These are phyloP conservation scores for Aschersonia sp. DNA, from an alignment of 2,329 filamentous ascomycete genomes.

Conservation along the genomic window DNA sequence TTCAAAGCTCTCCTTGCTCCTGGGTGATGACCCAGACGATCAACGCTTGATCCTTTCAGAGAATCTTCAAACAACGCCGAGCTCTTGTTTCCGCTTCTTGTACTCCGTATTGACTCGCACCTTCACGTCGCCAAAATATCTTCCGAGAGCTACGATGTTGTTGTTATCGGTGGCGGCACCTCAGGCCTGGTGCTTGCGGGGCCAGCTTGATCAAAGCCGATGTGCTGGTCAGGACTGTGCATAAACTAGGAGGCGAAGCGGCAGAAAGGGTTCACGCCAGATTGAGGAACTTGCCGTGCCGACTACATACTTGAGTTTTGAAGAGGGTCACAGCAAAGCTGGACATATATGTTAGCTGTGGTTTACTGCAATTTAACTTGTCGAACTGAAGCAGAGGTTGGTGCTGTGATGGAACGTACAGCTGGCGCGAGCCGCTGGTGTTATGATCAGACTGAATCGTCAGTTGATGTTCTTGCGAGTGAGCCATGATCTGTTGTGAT, in stretches of 20 bases:
- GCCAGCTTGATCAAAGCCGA: constrained; percentile 17
- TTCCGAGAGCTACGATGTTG: constrained; percentile 12
- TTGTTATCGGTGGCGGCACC: constrained; percentile 13
- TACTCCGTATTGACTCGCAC: neutral
- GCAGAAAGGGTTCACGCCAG: neutral
- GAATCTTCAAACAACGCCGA: neutral
- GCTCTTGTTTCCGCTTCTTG: neutral
- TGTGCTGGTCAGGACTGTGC: neutral
- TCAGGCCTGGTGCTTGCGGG: constrained; percentile 15
- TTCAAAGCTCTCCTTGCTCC: neutral
- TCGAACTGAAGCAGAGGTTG: no score
- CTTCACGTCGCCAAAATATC: constrained; percentile 13
- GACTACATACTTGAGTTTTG: no score
- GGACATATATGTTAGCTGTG: no score
- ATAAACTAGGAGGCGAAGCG: neutral
- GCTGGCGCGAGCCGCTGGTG: no score
- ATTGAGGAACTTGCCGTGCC: neutral
- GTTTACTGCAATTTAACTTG: no score
- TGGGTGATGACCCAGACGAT: neutral
- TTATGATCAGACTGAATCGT: no score
- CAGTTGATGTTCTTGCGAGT: no score
- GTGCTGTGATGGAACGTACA: no score
- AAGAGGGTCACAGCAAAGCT: no score
- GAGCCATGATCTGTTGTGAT: no score
- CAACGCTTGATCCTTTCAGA: neutral